Evolutionary conservation across 2,329 filamentous ascomycete species (phyloP), one percentile per base, ranked within the genome.

Genomic region (Colletotrichum tamarilloi): DNA sequence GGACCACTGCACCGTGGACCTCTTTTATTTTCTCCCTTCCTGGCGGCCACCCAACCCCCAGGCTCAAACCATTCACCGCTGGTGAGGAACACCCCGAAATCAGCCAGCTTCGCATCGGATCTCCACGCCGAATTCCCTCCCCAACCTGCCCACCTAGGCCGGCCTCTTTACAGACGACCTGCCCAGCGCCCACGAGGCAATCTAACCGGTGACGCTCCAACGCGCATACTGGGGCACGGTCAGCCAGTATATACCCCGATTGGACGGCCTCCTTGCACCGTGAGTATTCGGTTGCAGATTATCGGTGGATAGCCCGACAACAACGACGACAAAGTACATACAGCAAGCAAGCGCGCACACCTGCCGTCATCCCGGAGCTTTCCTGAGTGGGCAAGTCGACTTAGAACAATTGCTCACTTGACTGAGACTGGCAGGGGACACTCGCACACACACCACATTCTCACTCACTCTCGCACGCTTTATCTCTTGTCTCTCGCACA

Each of bases 301-400:
- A 46, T 60, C 66, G 59, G 66, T 69, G 58, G 59, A 69, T 59
- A 73, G 42, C 59, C 70, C 70, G 26, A 69, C 59, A 42, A 73
- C 19, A 49, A 49, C 69, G 52, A 68, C 53, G 59, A 53, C 59
- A 64, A 64, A 73, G 55, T 35, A 59, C 59, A 69, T 28, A 59
- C 59, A 69, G 56, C 49, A 58, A 69, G 49, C 49, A 58, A 72
- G 69, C 69, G 69, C 69, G 65, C 69, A 69, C 69, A 72, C 46
- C 58, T 59, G 38, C 66, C 42, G 64, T 73, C 66, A 65, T 46
- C 70, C 70, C 66, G 59, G 64, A 60, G 62, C 53, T 64, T 30
- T 67, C 66, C 70, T 68, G 55, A 69, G 59, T 73, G 59, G 70
- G 55, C 70, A 73, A 69, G 49, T 73, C 70, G 70, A 73, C 70